These are phyloP conservation scores for Jimgerdemannia lactiflua DNA, from an alignment of 192 early-diverging fungal genomes.

Conservation along the genomic window DNA sequence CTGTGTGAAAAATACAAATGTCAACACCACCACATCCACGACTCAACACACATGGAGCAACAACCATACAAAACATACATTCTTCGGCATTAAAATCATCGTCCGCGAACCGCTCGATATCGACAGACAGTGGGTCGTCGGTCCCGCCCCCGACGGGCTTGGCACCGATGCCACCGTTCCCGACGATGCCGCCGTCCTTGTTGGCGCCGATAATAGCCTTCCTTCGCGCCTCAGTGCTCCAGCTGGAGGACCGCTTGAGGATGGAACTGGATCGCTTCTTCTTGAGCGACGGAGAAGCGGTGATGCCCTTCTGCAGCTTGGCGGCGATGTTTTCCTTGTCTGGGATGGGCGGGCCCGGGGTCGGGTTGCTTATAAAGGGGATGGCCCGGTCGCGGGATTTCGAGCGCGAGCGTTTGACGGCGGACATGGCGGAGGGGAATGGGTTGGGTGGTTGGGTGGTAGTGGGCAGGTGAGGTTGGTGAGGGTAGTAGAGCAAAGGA, in stretches of 20 bases:
- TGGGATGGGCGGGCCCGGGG: not conserved
- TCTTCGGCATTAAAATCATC: constrained; percentile 52
- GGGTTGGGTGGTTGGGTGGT: too few species aligned
- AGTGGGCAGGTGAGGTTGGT: too few species aligned
- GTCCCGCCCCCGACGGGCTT: not conserved
- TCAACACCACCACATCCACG: not conserved
- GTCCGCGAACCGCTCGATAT: constrained; percentile 46
- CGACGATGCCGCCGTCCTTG: constrained; percentile 6
- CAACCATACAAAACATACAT: constrained; percentile 15
- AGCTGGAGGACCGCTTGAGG: constrained; percentile 7
- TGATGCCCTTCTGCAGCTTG: not conserved
- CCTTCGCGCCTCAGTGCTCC: constrained; percentile 8
- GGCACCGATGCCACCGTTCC: not conserved
- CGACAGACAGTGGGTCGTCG: constrained; percentile 27
- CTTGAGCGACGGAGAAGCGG: not conserved
- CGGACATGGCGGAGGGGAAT: too few species aligned
- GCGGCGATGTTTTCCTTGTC: not conserved
- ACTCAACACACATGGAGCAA: constrained; percentile 4
- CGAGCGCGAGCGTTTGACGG: not conserved
- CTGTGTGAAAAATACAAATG: constrained; percentile 22
- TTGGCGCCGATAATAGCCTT: constrained; percentile 1
- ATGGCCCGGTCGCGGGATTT: constrained; percentile 14
- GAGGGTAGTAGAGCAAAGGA: too few species aligned
- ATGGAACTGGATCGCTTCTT: constrained; percentile 12
- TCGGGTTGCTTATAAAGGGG: constrained; percentile 9